Evolutionary conservation across 805 yeast genomes (phyloP), one percentile per base, ranked within the genome.

Genomic region (Candida ortonii): DNA sequence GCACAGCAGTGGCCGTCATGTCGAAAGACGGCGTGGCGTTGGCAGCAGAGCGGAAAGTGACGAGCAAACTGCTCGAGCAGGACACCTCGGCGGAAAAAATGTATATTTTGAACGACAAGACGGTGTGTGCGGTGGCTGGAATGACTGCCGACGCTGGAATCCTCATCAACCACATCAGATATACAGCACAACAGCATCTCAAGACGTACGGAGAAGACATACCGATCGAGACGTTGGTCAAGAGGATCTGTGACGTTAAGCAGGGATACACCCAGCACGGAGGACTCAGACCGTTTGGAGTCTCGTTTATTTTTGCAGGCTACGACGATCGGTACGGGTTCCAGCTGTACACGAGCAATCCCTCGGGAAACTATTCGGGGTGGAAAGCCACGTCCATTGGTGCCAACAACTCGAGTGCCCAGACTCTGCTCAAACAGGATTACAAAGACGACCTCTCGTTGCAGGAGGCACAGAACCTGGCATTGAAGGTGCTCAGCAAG

Each of bases 261-360:
- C 99, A 93, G 61, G 96, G 97, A 8, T 93, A 93, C 62, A 93
- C 99, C 6, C 99, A 93, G 63, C 95, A 85, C 57, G 99, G 99
- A 57, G 98, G 98, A 22, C 73, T 93, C 54, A 82, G 99, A 63
- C 99, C 99, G 14, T 93, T 88, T 60, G 98, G 99, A 54, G 98
- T 93, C 25, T 84, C 95, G 33, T 89, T 93, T 63, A 76, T 93
- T 41, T 93, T 85, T 56, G 98, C 97, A 5, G 99, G 99, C 6
- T 83, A 80, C 55, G 98, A 93, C 59, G 90, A 87, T 34, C 68
- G 86, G 53, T 81, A 80, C 52, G 88, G 88, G 20, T 93, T 83
- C 70, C 98, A 93, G 62, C 70, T 93, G 47, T 93, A 81, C 65
- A 89, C 96, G 5, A 84, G 95, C 16, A 93, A 93, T 59, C 99